A percentile compares a stretch with the other conserved stretches of the same genome.
Evolutionary conservation across 108 stramenopile genomes (phyloP).

Genomic region (Asterionellopsis glacialis): DNA sequence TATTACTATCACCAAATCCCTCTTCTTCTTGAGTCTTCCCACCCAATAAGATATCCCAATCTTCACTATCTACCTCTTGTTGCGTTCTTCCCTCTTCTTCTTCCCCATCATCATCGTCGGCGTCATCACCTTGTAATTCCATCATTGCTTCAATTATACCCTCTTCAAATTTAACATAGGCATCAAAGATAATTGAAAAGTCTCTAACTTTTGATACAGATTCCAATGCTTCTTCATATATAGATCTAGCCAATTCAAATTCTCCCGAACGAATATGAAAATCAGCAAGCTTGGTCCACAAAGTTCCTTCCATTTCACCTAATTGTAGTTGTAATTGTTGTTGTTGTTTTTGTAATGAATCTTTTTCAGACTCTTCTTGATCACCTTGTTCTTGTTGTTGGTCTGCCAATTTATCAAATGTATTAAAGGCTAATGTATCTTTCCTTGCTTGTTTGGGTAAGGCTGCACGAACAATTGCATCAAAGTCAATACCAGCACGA

Average conservation of each 20-base stretch:
- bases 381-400: conserved; percentile 16
- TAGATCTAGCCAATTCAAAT: conserved; percentile 92
- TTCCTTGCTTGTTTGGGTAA: conserved; percentile 22
- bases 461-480: conserved; percentile 84
- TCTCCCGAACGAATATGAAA: conserved; percentile 91
- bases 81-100: conserved; percentile 17
- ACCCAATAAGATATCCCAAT: conserved; percentile 66
- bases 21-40: conserved; percentile 2
- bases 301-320: conserved; percentile 87
- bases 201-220: conserved; percentile 90
- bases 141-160: conserved; percentile 89
- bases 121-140: conserved; percentile 73
- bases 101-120: conserved; percentile 48
- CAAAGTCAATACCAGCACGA: conserved; percentile 75
- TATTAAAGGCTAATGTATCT: conserved; percentile 7
- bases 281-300: conserved; percentile 95
- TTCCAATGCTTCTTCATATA: conserved; percentile 95
- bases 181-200: conserved; percentile 95
- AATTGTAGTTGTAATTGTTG: conserved; percentile 37
- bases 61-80: conserved; percentile 37
- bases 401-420: conserved; percentile 31
- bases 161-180: conserved; percentile 96
- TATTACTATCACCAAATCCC: neutral
- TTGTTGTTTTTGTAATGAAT: conserved; percentile 17
- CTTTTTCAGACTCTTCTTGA: conserved; percentile 6